These are phyloP conservation scores for Naganishia sp. DNA, from an alignment of 1,284 basidiomycete genomes.

Conservation along the genomic window DNA sequence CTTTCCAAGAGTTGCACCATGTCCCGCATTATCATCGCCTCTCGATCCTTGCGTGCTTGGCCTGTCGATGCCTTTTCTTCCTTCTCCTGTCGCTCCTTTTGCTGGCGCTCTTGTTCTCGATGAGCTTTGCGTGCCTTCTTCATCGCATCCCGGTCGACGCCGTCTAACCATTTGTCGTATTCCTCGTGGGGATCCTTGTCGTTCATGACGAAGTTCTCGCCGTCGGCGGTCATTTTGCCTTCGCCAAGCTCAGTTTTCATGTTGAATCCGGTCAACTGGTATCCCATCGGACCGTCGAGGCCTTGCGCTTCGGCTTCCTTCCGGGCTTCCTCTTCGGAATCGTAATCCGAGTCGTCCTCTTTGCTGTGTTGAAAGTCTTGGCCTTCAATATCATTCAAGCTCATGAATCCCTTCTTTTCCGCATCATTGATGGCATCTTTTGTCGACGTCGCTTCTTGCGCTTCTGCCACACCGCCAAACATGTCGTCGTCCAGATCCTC, in stretches of 20 bases:
- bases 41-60: slow-evolving; percentile 57
- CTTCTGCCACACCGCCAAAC: slow-evolving; percentile 71
- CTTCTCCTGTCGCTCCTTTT: slow-evolving; percentile 68
- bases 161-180: slow-evolving; percentile 95
- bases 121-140: slow-evolving; percentile 76
- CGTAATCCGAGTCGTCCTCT: slow-evolving; percentile 65
- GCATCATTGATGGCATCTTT: slow-evolving; percentile 36
- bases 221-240: slow-evolving; percentile 93
- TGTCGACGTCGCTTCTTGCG: slow-evolving; percentile 53
- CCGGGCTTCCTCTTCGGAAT: slow-evolving; percentile 36
- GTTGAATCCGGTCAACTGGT: slow-evolving; percentile 91
- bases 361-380: slow-evolving; percentile 74
- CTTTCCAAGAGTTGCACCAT: slow-evolving; percentile 74
- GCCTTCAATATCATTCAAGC: slow-evolving; percentile 90
- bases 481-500: slow-evolving; percentile 72
- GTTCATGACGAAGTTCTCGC: slow-evolving; percentile 74
- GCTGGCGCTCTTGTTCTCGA: slow-evolving; percentile 64
- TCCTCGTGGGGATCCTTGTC: slow-evolving; percentile 81
- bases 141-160: slow-evolving; percentile 80
- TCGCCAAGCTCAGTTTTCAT: slow-evolving; percentile 99
- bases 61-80: slow-evolving; percentile 57
- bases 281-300: slow-evolving; percentile 74
- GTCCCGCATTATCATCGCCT: slow-evolving; percentile 66
- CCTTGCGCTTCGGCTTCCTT: slow-evolving; percentile 36
- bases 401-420: slow-evolving; percentile 66